These are phyloP conservation scores for Aspergillus quadricinctus DNA, from an alignment of 2,329 filamentous ascomycete species.

Conservation along the genomic window DNA sequence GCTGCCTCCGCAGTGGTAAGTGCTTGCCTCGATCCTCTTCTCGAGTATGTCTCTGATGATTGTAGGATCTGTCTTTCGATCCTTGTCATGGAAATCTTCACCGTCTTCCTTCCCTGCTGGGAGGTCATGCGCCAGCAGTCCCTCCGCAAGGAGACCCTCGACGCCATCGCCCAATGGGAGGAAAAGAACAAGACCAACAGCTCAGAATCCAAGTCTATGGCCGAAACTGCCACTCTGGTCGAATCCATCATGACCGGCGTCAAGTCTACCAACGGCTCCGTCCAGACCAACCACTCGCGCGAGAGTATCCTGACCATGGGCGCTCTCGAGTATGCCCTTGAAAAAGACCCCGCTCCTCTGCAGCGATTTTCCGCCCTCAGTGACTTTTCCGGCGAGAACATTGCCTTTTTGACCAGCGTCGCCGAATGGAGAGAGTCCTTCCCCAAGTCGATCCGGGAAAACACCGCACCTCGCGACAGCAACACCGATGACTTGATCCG, in stretches of 20 bases:
- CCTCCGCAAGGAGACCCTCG: slow-evolving; percentile 32
- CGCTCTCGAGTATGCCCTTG: slow-evolving; percentile 59
- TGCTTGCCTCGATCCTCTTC: slow-evolving; percentile 5
- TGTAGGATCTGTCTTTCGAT: slow-evolving; percentile 54
- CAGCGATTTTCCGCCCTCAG: slow-evolving; percentile 61
- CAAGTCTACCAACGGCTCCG: slow-evolving; percentile 33
- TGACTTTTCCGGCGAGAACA: slow-evolving; percentile 69
- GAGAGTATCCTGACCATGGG: slow-evolving; percentile 56
- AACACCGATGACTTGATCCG: slow-evolving; percentile 34
- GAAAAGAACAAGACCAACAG: slow-evolving; percentile 23
- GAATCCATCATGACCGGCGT: slow-evolving; percentile 25
- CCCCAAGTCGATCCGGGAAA: slow-evolving; percentile 19
- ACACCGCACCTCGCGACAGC: slow-evolving; percentile 19
- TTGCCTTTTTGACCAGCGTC: slow-evolving; percentile 60
- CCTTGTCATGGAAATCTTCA: slow-evolving; percentile 59
- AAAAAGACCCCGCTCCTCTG: slow-evolving; percentile 54
- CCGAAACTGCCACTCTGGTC: slow-evolving; percentile 25
- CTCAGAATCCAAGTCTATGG: slow-evolving; percentile 25
- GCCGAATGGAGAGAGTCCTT: slow-evolving; percentile 50
- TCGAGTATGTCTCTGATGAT: not conserved
- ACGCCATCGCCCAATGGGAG: slow-evolving; percentile 38
- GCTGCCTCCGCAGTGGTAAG: slow-evolving; percentile 60
- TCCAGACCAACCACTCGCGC: slow-evolving; percentile 34
- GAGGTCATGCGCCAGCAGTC: slow-evolving; percentile 45
- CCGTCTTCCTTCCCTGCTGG: slow-evolving; percentile 60